Evolutionary conservation across 345 rosid genomes (phyloP).

Genomic region (Bretschneidera sinensis): DNA sequence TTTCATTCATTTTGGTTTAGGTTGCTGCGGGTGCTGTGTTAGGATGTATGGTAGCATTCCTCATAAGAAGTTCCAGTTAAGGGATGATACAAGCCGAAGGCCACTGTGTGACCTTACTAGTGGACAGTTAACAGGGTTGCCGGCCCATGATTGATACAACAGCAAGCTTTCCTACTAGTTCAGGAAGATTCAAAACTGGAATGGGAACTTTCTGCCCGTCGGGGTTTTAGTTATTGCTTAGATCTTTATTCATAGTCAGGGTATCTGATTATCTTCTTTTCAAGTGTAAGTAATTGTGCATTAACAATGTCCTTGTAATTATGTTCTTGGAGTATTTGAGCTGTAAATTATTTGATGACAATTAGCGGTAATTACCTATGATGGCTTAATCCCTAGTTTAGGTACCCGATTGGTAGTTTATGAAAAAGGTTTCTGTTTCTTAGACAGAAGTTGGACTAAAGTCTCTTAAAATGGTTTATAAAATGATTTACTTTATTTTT

Average conservation of each 20-base stretch:
- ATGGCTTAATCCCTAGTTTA: too few relatives aligned
- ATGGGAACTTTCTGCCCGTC: background rate
- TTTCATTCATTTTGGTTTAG: conserved; percentile 25
- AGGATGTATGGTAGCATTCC: conserved; percentile 43
- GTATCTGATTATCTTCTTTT: too few relatives aligned
- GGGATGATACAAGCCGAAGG: background rate
- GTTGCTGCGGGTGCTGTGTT: conserved; percentile 49
- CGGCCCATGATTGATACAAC: background rate
- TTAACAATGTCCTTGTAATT: too few relatives aligned
- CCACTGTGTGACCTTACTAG: background rate
- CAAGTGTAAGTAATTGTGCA: too few relatives aligned
- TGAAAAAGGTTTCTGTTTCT: too few relatives aligned
- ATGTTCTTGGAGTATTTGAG: too few relatives aligned
- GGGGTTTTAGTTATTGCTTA: background rate
- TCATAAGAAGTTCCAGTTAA: conserved; percentile 36
- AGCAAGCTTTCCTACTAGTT: background rate
- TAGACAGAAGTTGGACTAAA: too few relatives aligned
- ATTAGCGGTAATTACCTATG: too few relatives aligned
- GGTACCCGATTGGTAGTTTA: too few relatives aligned
- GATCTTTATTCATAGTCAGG: background rate
- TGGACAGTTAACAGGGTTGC: background rate
- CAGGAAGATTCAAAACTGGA: background rate
- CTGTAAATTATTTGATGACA: too few relatives aligned
- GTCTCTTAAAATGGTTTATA: too few relatives aligned
- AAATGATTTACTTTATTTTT: too few relatives aligned